Conservation (phyloP, 2,329 filamentous ascomycete species). For the Exophiala phaeomuriformis region DNA sequence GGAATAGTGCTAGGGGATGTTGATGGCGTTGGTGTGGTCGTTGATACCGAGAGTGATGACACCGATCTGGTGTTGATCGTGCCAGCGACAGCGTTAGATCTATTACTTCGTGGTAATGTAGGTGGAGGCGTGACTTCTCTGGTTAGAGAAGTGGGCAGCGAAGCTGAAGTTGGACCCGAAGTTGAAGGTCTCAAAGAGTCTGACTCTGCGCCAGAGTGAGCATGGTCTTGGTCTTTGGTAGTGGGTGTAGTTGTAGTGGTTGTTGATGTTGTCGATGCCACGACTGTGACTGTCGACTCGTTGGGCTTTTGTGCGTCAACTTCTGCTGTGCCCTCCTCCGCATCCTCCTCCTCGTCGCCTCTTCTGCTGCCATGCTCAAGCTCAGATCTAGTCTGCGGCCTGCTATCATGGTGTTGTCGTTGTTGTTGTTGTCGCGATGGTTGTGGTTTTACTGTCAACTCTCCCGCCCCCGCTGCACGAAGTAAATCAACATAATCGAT, state of each 20-base stretch:
- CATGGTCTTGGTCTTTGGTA: too few species aligned
- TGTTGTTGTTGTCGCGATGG: too few species aligned
- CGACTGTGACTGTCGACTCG: too few species aligned
- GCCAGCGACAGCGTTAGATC: neutral
- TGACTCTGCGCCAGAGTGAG: too few species aligned
- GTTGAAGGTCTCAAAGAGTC: neutral
- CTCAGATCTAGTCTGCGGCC: neutral
- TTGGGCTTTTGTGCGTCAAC: too few species aligned
- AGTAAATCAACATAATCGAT: constrained; percentile 41
- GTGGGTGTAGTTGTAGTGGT: too few species aligned
- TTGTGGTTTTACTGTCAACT: neutral
- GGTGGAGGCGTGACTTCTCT: constrained; percentile 1
- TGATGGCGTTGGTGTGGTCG: neutral
- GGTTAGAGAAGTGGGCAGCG: neutral
- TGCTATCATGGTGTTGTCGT: too few species aligned
- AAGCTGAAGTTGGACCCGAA: neutral
- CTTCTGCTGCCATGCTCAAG: neutral
- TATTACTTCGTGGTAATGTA: neutral
- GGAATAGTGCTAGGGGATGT: neutral
- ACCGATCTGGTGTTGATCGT: too few species aligned
- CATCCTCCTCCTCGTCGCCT: too few species aligned
- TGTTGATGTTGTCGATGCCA: too few species aligned
- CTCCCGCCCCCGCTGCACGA: constrained; percentile 28
- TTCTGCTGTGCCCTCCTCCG: too few species aligned
- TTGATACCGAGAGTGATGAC: too few species aligned